Percentiles rank a stretch among this genome's conserved stretches.
Evolutionary conservation across 257 asterid genomes (phyloP).

Genomic region (Buddleja alternifolia): DNA sequence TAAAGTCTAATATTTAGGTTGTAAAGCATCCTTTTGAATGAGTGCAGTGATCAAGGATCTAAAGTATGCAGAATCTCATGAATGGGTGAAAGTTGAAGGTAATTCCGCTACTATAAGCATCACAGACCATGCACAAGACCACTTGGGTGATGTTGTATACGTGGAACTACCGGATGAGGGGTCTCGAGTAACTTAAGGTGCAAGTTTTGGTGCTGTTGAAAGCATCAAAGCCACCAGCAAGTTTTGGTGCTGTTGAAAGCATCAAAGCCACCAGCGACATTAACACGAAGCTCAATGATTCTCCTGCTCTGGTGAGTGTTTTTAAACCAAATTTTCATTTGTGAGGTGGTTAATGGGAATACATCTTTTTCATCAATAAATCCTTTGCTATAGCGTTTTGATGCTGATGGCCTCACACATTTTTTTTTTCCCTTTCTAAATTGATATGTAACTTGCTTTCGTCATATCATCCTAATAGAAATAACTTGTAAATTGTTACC

Average conservation of each 20-base stretch:
- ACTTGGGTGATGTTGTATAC: conserved; percentile 93
- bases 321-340: conserved; percentile 1
- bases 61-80: conserved; percentile 89
- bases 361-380: not conserved
- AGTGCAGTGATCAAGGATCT: conserved; percentile 82
- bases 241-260: conserved; percentile 97
- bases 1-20: not conserved
- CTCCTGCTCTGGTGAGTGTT: conserved; percentile 87
- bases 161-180: conserved; percentile 90
- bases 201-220: conserved; percentile 93
- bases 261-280: conserved; percentile 92
- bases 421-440: not conserved
- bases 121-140: conserved; percentile 93
- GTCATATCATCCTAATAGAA: no score
- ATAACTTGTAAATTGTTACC: no score
- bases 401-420: no score
- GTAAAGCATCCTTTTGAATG: not conserved
- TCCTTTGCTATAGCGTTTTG: not conserved
- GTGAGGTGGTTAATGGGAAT: not conserved
- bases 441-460: no score
- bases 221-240: conserved; percentile 97
- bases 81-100: conserved; percentile 91
- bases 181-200: conserved; percentile 65
- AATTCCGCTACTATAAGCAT: conserved; percentile 85
- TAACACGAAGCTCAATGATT: conserved; percentile 62